Conservation (phyloP, 164 flowering plant species). For the Sedum album region DNA sequence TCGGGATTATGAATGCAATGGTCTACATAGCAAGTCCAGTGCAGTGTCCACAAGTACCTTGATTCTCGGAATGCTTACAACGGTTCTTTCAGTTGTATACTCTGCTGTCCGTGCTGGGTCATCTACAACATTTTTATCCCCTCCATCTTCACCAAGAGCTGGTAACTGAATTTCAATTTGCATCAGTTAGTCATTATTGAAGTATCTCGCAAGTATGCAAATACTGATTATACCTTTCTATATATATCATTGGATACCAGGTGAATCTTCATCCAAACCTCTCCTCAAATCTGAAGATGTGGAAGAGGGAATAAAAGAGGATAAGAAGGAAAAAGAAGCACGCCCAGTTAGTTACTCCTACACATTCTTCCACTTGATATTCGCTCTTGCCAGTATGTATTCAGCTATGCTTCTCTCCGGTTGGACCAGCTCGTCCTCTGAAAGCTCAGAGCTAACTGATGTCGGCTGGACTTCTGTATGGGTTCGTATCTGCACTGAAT, state of each 20-base stretch:
- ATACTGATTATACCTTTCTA: background rate
- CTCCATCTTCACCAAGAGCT: too few species aligned
- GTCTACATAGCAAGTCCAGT: too few species aligned
- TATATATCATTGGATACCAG: background rate
- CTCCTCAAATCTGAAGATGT: conserved; percentile 53
- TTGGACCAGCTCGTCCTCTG: conserved; percentile 56
- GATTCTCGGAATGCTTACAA: too few species aligned
- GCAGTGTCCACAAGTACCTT: too few species aligned
- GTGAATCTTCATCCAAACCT: conserved; percentile 39
- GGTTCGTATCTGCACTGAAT: conserved; percentile 78
- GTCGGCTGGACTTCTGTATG: conserved; percentile 92
- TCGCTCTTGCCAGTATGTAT: conserved; percentile 96
- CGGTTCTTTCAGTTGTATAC: conserved; percentile 83
- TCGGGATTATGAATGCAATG: conserved; percentile 82
- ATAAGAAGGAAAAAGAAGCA: conserved; percentile 41
- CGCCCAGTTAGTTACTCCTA: conserved; percentile 81
- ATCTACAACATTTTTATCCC: too few species aligned
- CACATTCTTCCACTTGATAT: conserved; percentile 80
- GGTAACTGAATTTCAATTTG: too few species aligned
- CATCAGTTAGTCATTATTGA: too few species aligned
- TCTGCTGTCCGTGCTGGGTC: too few species aligned
- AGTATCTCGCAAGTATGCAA: background rate
- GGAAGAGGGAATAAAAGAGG: conserved; percentile 53
- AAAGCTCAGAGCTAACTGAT: conserved; percentile 56
- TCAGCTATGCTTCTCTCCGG: conserved; percentile 92